A percentile compares a stretch with the other conserved stretches of the same genome.
Conservation (phyloP, 2,329 filamentous ascomycete species). For the Phialophora verrucosa region DNA sequence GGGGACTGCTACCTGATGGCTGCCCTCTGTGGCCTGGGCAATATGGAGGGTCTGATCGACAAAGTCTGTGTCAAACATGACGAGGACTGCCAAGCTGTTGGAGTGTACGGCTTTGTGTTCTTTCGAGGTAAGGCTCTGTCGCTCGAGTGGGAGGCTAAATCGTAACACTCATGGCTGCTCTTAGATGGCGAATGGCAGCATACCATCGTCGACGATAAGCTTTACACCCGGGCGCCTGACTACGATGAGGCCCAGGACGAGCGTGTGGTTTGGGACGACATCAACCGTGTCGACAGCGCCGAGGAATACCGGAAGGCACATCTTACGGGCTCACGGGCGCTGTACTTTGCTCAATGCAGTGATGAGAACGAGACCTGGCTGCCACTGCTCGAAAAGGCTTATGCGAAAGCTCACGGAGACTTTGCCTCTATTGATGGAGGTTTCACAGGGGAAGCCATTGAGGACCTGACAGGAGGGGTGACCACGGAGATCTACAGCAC, state of each 20-base stretch:
- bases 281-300: constrained; percentile 71
- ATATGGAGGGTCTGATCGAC: constrained; percentile 74
- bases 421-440: constrained; percentile 77
- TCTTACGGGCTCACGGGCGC: constrained; percentile 75
- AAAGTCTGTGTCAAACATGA: constrained; percentile 74
- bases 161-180: constrained; percentile 15
- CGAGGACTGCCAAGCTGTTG: constrained; percentile 61
- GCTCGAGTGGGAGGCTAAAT: neutral
- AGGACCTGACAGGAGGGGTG: constrained; percentile 62
- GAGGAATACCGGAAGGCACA: constrained; percentile 72
- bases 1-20: constrained; percentile 90
- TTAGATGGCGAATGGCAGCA: constrained; percentile 87
- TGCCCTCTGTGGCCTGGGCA: constrained; percentile 76
- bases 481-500: constrained; percentile 54
- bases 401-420: constrained; percentile 82
- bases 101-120: constrained; percentile 86
- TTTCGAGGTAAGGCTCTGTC: constrained; percentile 60
- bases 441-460: constrained; percentile 68
- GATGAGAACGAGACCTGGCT: constrained; percentile 84
- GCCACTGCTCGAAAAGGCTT: constrained; percentile 79
- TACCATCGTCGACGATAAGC: constrained; percentile 88
- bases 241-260: constrained; percentile 81
- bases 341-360: constrained; percentile 78
- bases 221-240: constrained; percentile 80
- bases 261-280: constrained; percentile 73